phyloP scores from a whole-genome alignment of 2,329 filamentous ascomycete genomes.

The Lomentospora prolificans region DNA sequence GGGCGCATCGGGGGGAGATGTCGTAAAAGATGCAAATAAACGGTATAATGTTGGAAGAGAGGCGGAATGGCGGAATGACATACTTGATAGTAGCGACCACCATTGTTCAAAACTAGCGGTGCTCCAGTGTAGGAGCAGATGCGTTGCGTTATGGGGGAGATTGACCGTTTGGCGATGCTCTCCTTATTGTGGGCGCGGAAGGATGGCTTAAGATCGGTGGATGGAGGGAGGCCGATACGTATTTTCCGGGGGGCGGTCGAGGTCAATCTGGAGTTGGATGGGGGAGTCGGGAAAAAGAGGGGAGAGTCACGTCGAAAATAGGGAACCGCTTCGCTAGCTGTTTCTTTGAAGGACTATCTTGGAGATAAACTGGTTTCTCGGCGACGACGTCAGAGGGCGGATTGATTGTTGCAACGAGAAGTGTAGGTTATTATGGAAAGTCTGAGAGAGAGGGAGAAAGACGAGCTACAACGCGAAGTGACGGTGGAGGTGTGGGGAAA shows the following conservation, averaged over 20 bases:
- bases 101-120: slow-evolving; percentile 36
- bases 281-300: background rate
- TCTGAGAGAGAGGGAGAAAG: background rate
- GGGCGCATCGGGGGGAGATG: no score
- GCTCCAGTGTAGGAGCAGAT: slow-evolving; percentile 28
- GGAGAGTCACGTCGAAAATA: background rate
- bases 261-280: slow-evolving; percentile 6
- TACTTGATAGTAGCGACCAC: slow-evolving; percentile 58
- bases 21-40: no score
- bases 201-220: background rate
- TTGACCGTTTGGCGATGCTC: slow-evolving; percentile 9
- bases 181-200: slow-evolving; percentile 3
- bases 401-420: background rate
- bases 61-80: slow-evolving; percentile 17
- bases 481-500: slow-evolving; percentile 1
- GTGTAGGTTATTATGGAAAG: background rate
- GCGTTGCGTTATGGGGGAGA: slow-evolving; percentile 8
- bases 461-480: background rate
- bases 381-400: background rate
- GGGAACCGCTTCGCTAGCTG: background rate
- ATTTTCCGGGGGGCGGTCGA: slow-evolving; percentile 7
- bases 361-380: background rate
- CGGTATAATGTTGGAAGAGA: no score
- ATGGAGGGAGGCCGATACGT: slow-evolving; percentile 4
- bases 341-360: background rate